Base-by-base conservation (phyloP, 2,329 filamentous ascomycete species). In the Arthrobotrys pseudoclavata region DNA sequence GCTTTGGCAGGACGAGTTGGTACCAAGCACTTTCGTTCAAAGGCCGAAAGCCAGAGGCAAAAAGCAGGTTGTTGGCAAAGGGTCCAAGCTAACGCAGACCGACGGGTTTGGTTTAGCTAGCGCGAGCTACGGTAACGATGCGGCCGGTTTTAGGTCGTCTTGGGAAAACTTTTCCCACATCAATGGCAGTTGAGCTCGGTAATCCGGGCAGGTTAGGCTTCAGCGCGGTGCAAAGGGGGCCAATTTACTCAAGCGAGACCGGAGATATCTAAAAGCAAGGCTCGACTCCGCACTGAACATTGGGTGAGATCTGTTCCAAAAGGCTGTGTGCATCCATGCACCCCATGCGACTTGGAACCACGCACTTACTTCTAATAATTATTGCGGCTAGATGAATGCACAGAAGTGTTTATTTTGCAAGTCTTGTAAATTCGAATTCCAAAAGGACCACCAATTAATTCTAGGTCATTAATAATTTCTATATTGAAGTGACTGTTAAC, bases 61-160 rank as follows among this genome's bases (percentile, higher is more conserved):
- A 75, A 75, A 75, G 64, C 70, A 75, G 70, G 70, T 68, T 69
- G 45, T 37, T 55, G 70, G n/a, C 22, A 57, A 62, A 75, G 63
- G 70, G 70, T 69, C 70, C 70, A 68, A 75, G 70, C 70, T 66
- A 75, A 75, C 63, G 55, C 70, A 75, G 26, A 75, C 40, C 26
- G 70, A 75, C 70, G 63, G 63, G 70, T 75, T 75, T 61, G 70
- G 70, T 26, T 57, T 69, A 69, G 63, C 20, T 42, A 60, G 55
- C 55, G 55, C n/a, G 55, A 60, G 63, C 70, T 67, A 61, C 60
- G 69, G 61, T 40, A 60, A 61, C 62, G 57, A 22, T 62, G 63
- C 70, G 70, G 70, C 55, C 70, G 70, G 70, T 68, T 47, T 69
- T 63, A 18, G 47, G 55, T 40, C 37, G 70, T 50, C 53, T 68